A percentile compares a stretch with the other conserved stretches of the same genome.
Evolutionary conservation across 768 basidiomycete genomes (phyloP).

Genomic region (Gloeophyllum trabeum): DNA sequence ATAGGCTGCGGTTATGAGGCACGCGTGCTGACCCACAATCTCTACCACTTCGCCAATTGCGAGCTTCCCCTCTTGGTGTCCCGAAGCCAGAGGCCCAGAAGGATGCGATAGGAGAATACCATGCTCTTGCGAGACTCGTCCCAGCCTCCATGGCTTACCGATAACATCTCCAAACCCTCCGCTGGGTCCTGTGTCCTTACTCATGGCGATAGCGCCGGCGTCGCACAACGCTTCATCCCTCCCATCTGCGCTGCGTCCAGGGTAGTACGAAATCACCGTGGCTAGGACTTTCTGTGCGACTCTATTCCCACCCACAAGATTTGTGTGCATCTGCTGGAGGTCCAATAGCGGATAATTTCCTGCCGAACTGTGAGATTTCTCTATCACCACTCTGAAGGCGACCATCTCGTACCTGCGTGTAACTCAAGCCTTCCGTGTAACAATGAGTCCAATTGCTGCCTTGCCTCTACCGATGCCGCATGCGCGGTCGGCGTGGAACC

Average conservation of each 20-base stretch:
- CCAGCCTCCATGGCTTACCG: conserved; percentile 51
- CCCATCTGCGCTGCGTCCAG: conserved; percentile 48
- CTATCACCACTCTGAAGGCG: not conserved
- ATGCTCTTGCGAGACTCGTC: conserved; percentile 70
- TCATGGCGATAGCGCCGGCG: conserved; percentile 78
- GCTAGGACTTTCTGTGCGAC: conserved; percentile 63
- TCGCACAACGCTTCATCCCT: conserved; percentile 72
- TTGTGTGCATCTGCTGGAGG: conserved; percentile 73
- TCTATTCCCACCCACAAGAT: conserved; percentile 38
- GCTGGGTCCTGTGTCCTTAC: conserved; percentile 73
- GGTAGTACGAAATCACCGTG: conserved; percentile 73
- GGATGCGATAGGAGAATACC: conserved; percentile 37
- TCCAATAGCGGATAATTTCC: conserved; percentile 81
- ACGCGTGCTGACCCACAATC: conserved; percentile 81
- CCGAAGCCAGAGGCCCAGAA: conserved; percentile 7
- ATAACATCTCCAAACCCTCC: conserved; percentile 65
- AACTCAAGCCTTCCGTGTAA: conserved; percentile 61
- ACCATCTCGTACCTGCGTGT: conserved; percentile 45
- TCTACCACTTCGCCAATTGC: conserved; percentile 52
- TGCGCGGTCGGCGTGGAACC: conserved; percentile 88
- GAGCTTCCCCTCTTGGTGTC: conserved; percentile 20
- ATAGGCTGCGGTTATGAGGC: conserved; percentile 67
- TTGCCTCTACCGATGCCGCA: conserved; percentile 47
- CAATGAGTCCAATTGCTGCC: conserved; percentile 27
- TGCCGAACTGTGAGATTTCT: conserved; percentile 11